Evolutionary conservation across 768 basidiomycete genomes (phyloP).

Genomic region (Mycena albidolilacea): DNA sequence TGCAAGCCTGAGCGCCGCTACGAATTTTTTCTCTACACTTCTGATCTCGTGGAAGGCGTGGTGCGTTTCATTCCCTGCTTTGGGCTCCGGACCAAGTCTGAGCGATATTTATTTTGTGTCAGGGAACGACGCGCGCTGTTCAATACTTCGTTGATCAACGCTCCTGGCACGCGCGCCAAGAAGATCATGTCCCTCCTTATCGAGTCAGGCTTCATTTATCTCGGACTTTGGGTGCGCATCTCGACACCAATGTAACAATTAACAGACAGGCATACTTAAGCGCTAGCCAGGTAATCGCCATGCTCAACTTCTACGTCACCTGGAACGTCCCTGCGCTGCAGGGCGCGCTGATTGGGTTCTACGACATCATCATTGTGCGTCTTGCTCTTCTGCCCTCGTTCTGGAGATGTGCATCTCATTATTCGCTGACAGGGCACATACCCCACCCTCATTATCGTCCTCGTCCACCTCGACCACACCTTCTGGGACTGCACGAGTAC

Average conservation of each 20-base stretch:
- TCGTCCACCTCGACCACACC: constrained; percentile 26
- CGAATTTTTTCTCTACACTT: constrained; percentile 23
- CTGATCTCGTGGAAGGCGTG: constrained; percentile 26
- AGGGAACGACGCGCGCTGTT: constrained; percentile 21
- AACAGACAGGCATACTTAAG: too few relatives aligned
- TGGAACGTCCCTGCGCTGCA: constrained; percentile 22
- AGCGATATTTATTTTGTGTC: background rate
- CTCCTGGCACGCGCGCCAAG: background rate
- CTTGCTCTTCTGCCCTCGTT: background rate
- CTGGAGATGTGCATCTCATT: background rate
- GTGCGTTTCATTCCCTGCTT: constrained; percentile 5
- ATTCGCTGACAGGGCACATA: constrained; percentile 11
- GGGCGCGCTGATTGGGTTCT: background rate
- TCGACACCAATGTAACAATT: background rate
- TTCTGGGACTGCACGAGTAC: constrained; percentile 6
- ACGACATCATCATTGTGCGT: constrained; percentile 25
- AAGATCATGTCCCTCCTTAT: constrained; percentile 25
- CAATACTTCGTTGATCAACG: background rate
- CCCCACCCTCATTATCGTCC: constrained; percentile 26
- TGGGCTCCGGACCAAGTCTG: too few relatives aligned
- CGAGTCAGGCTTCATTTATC: constrained; percentile 22
- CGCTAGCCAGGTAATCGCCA: constrained; percentile 4
- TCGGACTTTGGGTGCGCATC: constrained; percentile 11
- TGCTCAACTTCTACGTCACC: constrained; percentile 23
- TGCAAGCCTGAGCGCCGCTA: constrained; percentile 26